Evolutionary conservation across 352 stramenopile genomes (phyloP).

Genomic region (Phytophthora boehmeriae): DNA sequence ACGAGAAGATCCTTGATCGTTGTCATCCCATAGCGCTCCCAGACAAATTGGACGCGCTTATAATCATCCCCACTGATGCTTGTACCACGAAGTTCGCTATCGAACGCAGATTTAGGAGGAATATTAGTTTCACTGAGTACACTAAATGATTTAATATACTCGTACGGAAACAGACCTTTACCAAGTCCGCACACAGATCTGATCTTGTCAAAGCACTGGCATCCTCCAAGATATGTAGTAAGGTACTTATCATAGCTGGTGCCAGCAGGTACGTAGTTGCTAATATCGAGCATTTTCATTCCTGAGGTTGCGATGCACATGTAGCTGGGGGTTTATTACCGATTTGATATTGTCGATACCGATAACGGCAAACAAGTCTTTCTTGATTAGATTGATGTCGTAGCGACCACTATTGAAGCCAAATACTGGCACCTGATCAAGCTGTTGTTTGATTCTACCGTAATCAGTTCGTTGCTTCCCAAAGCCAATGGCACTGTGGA

Average conservation of each 20-base stretch:
- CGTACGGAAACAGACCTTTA: constrained; percentile 30
- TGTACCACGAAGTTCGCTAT: constrained; percentile 2
- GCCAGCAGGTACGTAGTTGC: constrained; percentile 33
- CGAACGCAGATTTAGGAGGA: constrained; percentile 24
- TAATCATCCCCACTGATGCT: constrained; percentile 24
- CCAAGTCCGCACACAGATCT: constrained; percentile 24
- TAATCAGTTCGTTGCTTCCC: not conserved
- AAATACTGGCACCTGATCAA: too few relatives aligned
- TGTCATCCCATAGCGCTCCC: constrained; percentile 40
- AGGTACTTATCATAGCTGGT: constrained; percentile 34
- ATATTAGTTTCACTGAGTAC: constrained; percentile 21
- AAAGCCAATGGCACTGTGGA: too few relatives aligned
- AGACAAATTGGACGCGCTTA: constrained; percentile 28
- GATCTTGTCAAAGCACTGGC: constrained; percentile 36
- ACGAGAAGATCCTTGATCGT: constrained; percentile 28
- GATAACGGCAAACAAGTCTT: constrained; percentile 1
- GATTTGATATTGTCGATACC: not conserved
- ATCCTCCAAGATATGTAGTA: constrained; percentile 31
- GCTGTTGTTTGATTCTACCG: too few relatives aligned
- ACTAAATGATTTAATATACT: constrained; percentile 34
- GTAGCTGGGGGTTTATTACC: constrained; percentile 11
- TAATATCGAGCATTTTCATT: constrained; percentile 33
- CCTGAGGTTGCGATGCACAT: constrained; percentile 29
- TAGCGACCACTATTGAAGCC: constrained; percentile 7
- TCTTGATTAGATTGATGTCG: constrained; percentile 33